Percentiles rank a stretch among this genome's conserved stretches.
phyloP scores from a whole-genome alignment of 139 green algal genomes.

The Ettlia oleoabundans region DNA sequence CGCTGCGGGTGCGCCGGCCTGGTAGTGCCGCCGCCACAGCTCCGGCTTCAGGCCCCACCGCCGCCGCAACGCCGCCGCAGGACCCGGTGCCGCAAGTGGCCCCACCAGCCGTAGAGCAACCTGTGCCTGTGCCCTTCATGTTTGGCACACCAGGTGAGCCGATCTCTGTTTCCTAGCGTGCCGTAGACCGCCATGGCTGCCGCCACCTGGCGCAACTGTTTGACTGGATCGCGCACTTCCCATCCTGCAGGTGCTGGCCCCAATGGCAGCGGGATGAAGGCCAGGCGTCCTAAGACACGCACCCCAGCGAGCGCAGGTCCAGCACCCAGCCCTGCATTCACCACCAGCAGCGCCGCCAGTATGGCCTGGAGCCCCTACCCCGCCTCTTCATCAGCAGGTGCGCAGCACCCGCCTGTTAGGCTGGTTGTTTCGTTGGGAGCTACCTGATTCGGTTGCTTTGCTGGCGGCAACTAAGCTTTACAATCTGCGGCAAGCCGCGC shows the following conservation, averaged over 20 bases:
- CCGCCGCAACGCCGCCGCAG: background rate
- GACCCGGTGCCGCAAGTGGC: background rate
- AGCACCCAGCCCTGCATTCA: slow-evolving; percentile 22
- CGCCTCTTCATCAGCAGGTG: too few species aligned
- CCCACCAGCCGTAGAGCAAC: background rate
- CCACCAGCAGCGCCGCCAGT: slow-evolving; percentile 4
- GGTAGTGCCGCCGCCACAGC: background rate
- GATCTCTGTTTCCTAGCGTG: too few species aligned
- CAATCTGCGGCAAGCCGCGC: too few species aligned
- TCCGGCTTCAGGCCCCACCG: background rate
- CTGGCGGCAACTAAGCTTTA: too few species aligned
- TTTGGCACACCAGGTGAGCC: slow-evolving; percentile 11
- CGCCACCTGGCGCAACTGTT: too few species aligned
- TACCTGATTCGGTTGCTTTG: background rate
- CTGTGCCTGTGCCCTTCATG: background rate
- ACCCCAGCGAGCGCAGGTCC: background rate
- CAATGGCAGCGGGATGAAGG: background rate
- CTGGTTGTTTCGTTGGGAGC: background rate
- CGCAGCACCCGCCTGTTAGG: too few species aligned
- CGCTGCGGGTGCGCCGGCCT: background rate
- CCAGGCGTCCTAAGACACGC: background rate
- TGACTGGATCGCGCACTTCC: too few species aligned
- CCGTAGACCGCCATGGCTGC: too few species aligned
- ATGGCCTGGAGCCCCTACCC: slow-evolving; percentile 27
- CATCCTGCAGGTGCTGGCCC: background rate